Evolutionary conservation across 257 asterid genomes (phyloP), one percentile per base, ranked within the genome.

Genomic region (Solanum chiquidenum): DNA sequence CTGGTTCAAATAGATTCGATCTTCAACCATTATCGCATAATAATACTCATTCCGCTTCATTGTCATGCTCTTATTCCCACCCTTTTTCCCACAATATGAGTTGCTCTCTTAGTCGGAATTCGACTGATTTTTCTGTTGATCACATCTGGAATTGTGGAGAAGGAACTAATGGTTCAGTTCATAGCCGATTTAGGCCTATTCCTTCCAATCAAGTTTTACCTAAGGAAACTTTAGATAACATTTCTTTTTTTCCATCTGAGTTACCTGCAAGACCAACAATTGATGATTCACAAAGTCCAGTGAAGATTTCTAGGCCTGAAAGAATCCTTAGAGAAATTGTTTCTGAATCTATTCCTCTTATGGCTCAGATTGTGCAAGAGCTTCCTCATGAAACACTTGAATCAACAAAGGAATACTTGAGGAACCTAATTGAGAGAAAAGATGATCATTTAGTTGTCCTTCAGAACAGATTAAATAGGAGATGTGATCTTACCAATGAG

Each of bases 161-260:
- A 91, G 99, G 99, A 66, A 97, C 99, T 62, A 97, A 97, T 89
- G 99, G 99, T 16, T 97, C 99, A 1, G 99, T 97, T 29, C 99
- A 97, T 83, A 97, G 99, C 90, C 92, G 99, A 11, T 97, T 97
- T 80, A 93, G 99, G 92, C 99, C 99, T 1, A 89, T 94, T 66
- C 98, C 98, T 40, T 21, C 6, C 27, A 60, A 60, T 23, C 68
- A 60, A 21, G 71, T 10, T 62, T 62, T 62, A n/a, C 71, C 29
- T 23, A 62, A 23, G 71, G 31, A 23, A 62, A 60, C 29, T 31
- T 27, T 35, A 66, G 99, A 97, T 88, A 94, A 93, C 87, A 71
- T 85, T 83, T 97, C 98, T 0, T 93, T 95, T 91, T 95, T 95
- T 76, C 99, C 98, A 5, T 95, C 98, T 4, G 98, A 97, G 92